Evolutionary conservation across 1,284 basidiomycete species (phyloP), one percentile per base, ranked within the genome.

Genomic region (Exsudoporus floridanus): DNA sequence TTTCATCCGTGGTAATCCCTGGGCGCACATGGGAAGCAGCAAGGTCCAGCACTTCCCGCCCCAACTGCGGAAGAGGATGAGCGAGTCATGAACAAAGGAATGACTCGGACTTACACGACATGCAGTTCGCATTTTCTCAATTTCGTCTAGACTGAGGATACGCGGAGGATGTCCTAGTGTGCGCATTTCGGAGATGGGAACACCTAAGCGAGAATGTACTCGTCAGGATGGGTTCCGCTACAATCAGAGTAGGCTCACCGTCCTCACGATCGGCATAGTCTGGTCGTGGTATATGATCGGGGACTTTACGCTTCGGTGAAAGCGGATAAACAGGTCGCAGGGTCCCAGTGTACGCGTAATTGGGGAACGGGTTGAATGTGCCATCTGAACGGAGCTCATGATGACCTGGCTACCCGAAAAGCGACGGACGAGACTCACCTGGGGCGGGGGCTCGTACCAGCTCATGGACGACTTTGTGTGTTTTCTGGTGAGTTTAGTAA

Each of bases 1-100:
- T 80, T 69, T 94, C 92, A 68, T 99, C 94, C 1, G 97, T 98
- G 2, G 96, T 98, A 49, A 98, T 82, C 36, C 97, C 97, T 12
- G 94, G 92, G 49, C 82, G 81, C 59, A 98, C 77, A 64, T 86
- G 81, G 0, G 93, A 82, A 1, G 94, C 96, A 16, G 91, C 88
- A 54, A 92, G 80, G 71, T 98, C 94, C 19, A 99, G 81, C 10
- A 99, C 88, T 76, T 99, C 93, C 56, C 97, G 79, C 10, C 82
- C 84, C 57, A 98, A 79, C 94, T 98, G 61, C 38, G 39, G 59
- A 30, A 52, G 46, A 31, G 14, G 50, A 52, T 31, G n/a, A n/a
- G n/a, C n/a, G n/a, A n/a, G n/a, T n/a, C n/a, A n/a, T n/a, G n/a
- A n/a, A n/a, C n/a, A n/a, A n/a, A n/a, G n/a, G n/a, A n/a, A n/a